phyloP scores from a whole-genome alignment of 129 eudicot species.

The Artemisia tridentata region DNA sequence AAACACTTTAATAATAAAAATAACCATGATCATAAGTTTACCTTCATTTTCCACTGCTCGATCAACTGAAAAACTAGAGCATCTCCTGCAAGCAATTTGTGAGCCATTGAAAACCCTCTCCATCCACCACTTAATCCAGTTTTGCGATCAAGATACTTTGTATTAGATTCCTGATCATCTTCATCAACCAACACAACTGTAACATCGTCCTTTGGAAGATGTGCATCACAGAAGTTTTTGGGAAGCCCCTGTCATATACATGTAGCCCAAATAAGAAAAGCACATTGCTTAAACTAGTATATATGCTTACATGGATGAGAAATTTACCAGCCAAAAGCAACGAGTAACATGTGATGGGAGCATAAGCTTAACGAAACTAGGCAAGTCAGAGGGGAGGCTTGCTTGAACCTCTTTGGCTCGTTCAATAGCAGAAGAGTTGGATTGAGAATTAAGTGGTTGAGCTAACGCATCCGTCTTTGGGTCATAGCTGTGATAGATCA shows the following conservation, averaged over 20 bases:
- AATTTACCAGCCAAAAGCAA: conserved; percentile 88
- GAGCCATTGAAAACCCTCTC: conserved; percentile 59
- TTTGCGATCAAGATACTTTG: conserved; percentile 42
- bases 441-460: conserved; percentile 15
- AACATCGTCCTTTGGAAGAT: conserved; percentile 49
- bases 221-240: conserved; percentile 32
- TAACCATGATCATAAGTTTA: too few species aligned
- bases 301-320: background rate
- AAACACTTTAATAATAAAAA: too few species aligned
- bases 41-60: background rate
- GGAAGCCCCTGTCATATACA: conserved; percentile 44
- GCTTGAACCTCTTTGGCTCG: conserved; percentile 57
- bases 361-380: conserved; percentile 65
- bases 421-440: conserved; percentile 38
- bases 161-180: conserved; percentile 29
- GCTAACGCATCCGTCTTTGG: conserved; percentile 19
- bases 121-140: conserved; percentile 61
- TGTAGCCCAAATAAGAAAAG: background rate
- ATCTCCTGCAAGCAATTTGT: conserved; percentile 48
- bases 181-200: conserved; percentile 47
- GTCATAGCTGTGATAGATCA: conserved; percentile 28
- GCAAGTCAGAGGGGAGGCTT: conserved; percentile 26
- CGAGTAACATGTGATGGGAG: conserved; percentile 80
- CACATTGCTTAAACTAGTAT: background rate
- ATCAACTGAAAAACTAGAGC: conserved; percentile 48